A percentile compares a stretch with the other conserved stretches of the same genome.
Conservation (phyloP, 768 basidiomycete species). For the Scleroderma citrinum region DNA sequence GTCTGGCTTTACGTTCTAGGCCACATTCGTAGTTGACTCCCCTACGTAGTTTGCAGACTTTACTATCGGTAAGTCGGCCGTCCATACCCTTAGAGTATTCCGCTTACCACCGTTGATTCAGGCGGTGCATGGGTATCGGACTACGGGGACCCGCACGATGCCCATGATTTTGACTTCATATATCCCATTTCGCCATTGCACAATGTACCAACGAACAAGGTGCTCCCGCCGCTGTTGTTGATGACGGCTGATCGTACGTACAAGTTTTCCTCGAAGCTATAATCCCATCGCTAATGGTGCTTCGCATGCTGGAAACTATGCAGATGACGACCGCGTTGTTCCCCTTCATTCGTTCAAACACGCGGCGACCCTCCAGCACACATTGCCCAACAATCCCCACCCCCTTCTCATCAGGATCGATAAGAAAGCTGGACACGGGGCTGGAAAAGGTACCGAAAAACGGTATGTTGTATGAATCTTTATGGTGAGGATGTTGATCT, state of each 20-base stretch:
- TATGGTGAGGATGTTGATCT: neutral
- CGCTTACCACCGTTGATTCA: conserved; percentile 18
- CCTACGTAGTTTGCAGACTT: conserved; percentile 58
- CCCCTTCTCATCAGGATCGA: conserved; percentile 75
- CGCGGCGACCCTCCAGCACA: conserved; percentile 71
- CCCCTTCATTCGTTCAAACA: conserved; percentile 83
- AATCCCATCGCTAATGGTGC: neutral
- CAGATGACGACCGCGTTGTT: conserved; percentile 85
- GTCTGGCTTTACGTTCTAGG: neutral
- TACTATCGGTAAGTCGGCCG: conserved; percentile 52
- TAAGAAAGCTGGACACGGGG: conserved; percentile 75
- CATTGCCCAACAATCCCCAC: conserved; percentile 55
- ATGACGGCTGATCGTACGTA: conserved; percentile 76
- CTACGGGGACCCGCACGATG: conserved; percentile 69
- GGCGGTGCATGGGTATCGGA: conserved; percentile 76
- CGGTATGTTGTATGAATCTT: conserved; percentile 33
- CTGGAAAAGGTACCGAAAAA: conserved; percentile 71
- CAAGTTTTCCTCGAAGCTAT: neutral
- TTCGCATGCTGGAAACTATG: neutral
- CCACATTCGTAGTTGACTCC: neutral
- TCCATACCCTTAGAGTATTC: neutral
- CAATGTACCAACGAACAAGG: conserved; percentile 57
- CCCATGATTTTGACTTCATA: conserved; percentile 82
- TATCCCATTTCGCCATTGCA: conserved; percentile 75
- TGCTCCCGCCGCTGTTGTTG: conserved; percentile 66